phyloP scores from a whole-genome alignment of 2,329 filamentous ascomycete species.

The Ophiocordyceps polyrhachis-furcata region DNA sequence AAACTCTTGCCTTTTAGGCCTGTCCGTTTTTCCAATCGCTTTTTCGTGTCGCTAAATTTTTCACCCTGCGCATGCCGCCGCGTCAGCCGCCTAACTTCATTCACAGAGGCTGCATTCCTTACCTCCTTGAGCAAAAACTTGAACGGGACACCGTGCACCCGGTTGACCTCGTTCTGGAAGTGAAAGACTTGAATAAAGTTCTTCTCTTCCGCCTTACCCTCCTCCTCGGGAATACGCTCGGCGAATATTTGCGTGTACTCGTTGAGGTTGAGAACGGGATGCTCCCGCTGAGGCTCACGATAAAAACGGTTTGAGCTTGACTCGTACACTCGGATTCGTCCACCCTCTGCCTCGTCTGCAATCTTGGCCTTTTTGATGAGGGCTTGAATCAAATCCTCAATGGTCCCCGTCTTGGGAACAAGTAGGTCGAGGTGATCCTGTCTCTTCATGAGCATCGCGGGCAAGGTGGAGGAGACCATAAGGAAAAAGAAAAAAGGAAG shows the following conservation, averaged over 20 bases:
- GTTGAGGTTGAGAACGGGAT: slow-evolving; percentile 62
- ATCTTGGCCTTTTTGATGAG: slow-evolving; percentile 69
- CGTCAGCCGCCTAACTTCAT: background rate
- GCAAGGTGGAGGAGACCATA: too few relatives aligned
- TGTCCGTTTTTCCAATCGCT: slow-evolving; percentile 79
- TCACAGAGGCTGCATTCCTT: slow-evolving; percentile 11
- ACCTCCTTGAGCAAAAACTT: slow-evolving; percentile 72
- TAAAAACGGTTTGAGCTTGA: slow-evolving; percentile 67
- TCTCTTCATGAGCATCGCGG: background rate
- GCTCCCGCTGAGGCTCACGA: slow-evolving; percentile 52
- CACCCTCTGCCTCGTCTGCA: slow-evolving; percentile 49
- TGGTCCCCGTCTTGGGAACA: slow-evolving; percentile 67
- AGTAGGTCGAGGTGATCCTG: slow-evolving; percentile 67
- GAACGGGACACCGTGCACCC: slow-evolving; percentile 79
- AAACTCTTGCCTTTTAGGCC: slow-evolving; percentile 96
- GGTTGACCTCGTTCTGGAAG: slow-evolving; percentile 75
- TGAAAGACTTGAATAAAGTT: slow-evolving; percentile 68
- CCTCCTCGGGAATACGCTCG: slow-evolving; percentile 61
- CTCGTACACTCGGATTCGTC: slow-evolving; percentile 66
- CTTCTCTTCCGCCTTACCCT: slow-evolving; percentile 34
- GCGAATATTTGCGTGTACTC: slow-evolving; percentile 73
- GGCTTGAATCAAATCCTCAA: slow-evolving; percentile 58
- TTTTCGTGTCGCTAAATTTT: slow-evolving; percentile 77
- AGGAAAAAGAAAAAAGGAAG: slow-evolving; percentile 2
- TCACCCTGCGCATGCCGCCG: slow-evolving; percentile 41